Evolutionary conservation across 2,329 filamentous ascomycete genomes (phyloP).

Genomic region (Rhynchosporium graminicola): DNA sequence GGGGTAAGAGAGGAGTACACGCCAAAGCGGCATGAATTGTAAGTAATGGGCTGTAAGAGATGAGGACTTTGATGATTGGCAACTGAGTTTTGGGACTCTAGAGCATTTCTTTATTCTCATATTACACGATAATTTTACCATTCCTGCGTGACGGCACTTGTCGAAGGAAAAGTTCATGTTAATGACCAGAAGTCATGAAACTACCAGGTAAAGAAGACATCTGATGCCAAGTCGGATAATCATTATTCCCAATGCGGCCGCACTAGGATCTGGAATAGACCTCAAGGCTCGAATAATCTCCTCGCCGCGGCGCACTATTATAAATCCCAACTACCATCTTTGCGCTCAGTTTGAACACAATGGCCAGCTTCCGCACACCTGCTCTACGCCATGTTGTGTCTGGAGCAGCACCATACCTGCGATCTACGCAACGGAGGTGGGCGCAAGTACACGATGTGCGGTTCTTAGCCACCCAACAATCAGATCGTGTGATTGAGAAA

Average conservation of each 20-base stretch:
- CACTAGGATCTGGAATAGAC: background rate
- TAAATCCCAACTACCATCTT: background rate
- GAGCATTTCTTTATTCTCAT: background rate
- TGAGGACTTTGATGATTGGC: background rate
- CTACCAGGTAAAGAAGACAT: background rate
- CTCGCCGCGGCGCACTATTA: background rate
- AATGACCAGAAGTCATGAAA: background rate
- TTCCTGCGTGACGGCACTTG: no score
- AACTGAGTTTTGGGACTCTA: background rate
- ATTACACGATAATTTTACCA: no score
- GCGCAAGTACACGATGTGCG: conserved; percentile 91
- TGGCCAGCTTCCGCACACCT: conserved; percentile 52
- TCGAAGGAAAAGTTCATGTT: background rate
- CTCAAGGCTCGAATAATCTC: conserved; percentile 1
- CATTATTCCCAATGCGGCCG: conserved; percentile 13
- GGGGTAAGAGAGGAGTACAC: conserved; percentile 22
- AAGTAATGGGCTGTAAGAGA: no score
- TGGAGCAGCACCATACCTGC: conserved; percentile 37
- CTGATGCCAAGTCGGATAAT: conserved; percentile 9
- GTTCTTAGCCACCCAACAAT: conserved; percentile 78
- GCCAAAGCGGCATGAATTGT: conserved; percentile 1
- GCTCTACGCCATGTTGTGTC: conserved; percentile 48
- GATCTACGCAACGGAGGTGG: conserved; percentile 71
- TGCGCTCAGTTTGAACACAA: conserved; percentile 33
- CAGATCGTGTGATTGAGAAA: conserved; percentile 73